Evolutionary conservation across 176 grass and related monocot species (phyloP).

Genomic region (Panicum miliaceum): DNA sequence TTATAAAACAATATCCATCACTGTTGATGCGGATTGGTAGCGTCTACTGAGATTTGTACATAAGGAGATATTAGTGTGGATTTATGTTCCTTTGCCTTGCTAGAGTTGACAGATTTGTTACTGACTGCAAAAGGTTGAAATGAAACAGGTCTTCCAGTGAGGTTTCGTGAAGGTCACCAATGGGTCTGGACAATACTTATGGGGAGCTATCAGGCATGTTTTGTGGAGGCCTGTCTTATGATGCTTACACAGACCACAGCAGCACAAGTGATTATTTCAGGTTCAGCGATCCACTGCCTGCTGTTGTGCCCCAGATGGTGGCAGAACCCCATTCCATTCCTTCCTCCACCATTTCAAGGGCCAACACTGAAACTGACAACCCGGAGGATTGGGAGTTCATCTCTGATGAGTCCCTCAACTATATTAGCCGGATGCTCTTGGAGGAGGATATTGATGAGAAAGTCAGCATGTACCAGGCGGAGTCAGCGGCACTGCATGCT

Average conservation of each 20-base stretch:
- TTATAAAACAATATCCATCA: neutral
- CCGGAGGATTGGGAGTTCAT: slow-evolving; percentile 88
- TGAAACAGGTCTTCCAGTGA: slow-evolving; percentile 30
- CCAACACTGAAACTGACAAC: slow-evolving; percentile 55
- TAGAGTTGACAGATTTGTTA: slow-evolving; percentile 13
- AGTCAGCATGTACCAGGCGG: slow-evolving; percentile 81
- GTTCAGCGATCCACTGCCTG: slow-evolving; percentile 21
- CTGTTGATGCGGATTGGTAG: neutral
- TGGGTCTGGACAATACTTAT: slow-evolving; percentile 58
- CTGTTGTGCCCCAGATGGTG: slow-evolving; percentile 31
- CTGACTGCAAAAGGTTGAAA: slow-evolving; percentile 31
- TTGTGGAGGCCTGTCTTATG: slow-evolving; percentile 52
- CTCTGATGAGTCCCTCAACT: slow-evolving; percentile 89
- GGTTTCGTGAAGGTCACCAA: slow-evolving; percentile 16
- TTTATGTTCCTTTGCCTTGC: neutral
- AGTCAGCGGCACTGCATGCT: slow-evolving; percentile 60
- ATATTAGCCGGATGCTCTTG: slow-evolving; percentile 93
- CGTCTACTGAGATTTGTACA: neutral
- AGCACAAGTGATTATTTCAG: slow-evolving; percentile 51
- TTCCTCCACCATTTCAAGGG: slow-evolving; percentile 29
- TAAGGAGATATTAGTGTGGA: neutral
- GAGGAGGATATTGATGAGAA: slow-evolving; percentile 99
- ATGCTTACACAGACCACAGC: slow-evolving; percentile 43
- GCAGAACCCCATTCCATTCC: neutral
- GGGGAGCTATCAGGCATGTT: slow-evolving; percentile 64